These are phyloP conservation scores for Debaryomycetaceae sp. DNA, from an alignment of 1,139 yeast genomes.

Conservation along the genomic window DNA sequence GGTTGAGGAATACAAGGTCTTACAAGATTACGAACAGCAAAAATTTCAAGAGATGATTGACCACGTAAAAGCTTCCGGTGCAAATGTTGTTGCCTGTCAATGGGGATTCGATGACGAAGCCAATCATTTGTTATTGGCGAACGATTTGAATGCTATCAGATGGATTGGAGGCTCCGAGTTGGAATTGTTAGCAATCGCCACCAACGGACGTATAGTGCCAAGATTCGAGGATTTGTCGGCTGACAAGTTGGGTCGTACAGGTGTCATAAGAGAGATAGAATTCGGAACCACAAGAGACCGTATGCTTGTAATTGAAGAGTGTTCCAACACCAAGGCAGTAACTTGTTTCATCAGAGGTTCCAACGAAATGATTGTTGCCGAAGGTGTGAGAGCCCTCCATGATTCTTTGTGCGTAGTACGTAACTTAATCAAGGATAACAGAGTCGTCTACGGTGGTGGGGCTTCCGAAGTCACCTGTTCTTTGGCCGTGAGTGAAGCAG, in stretches of 20 bases:
- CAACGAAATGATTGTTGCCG: slow-evolving; percentile 96
- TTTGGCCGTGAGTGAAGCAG: slow-evolving; percentile 85
- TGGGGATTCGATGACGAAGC: slow-evolving; percentile 99
- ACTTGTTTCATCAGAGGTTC: slow-evolving; percentile 94
- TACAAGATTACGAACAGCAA: slow-evolving; percentile 88
- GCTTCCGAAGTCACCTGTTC: slow-evolving; percentile 96
- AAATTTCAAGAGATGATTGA: slow-evolving; percentile 91
- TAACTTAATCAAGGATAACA: slow-evolving; percentile 84
- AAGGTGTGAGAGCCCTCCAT: slow-evolving; percentile 93
- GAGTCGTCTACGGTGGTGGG: slow-evolving; percentile 98
- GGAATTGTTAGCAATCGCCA: slow-evolving; percentile 94
- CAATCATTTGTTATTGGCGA: slow-evolving; percentile 83
- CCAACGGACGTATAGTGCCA: slow-evolving; percentile 95
- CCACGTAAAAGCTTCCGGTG: slow-evolving; percentile 83
- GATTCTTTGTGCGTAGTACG: slow-evolving; percentile 97
- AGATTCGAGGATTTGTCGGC: slow-evolving; percentile 87
- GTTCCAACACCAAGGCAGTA: slow-evolving; percentile 85
- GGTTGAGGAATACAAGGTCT: slow-evolving; percentile 87
- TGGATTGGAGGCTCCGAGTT: slow-evolving; percentile 99
- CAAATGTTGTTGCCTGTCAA: slow-evolving; percentile 95
- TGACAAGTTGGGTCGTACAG: slow-evolving; percentile 86
- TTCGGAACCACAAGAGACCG: slow-evolving; percentile 97
- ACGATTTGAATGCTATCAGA: slow-evolving; percentile 90
- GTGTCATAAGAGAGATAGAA: slow-evolving; percentile 79
- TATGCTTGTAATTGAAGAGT: slow-evolving; percentile 91